phyloP scores from a whole-genome alignment of 2,329 filamentous ascomycete species.

The Aspergillus bombycis region DNA sequence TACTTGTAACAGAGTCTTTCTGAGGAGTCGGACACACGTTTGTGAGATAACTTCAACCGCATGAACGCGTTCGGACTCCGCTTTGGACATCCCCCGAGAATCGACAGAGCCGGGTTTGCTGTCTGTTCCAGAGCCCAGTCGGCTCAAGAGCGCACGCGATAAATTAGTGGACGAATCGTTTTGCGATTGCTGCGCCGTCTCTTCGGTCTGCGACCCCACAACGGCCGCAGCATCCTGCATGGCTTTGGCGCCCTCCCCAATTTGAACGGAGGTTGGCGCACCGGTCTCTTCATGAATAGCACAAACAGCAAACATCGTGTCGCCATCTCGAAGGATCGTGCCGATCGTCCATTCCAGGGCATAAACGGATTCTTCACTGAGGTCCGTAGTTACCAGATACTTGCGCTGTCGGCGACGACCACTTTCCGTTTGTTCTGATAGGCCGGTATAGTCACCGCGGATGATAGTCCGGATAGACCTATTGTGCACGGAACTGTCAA shows the following conservation, averaged over 20 bases:
- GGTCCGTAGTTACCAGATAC: slow-evolving; percentile 92
- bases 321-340: slow-evolving; percentile 89
- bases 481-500: slow-evolving; percentile 73
- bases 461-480: slow-evolving; percentile 88
- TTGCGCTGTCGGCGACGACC: slow-evolving; percentile 79
- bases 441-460: slow-evolving; percentile 75
- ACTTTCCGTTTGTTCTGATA: slow-evolving; percentile 76
- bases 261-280: slow-evolving; percentile 51
- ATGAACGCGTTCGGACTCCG: slow-evolving; percentile 77
- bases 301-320: slow-evolving; percentile 90
- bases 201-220: slow-evolving; percentile 62
- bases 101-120: slow-evolving; percentile 50
- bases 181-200: slow-evolving; percentile 52
- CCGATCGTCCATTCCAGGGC: slow-evolving; percentile 97
- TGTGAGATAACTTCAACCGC: slow-evolving; percentile 85
- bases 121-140: slow-evolving; percentile 41
- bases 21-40: slow-evolving; percentile 78
- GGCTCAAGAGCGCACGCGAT: slow-evolving; percentile 37
- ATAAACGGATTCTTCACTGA: slow-evolving; percentile 92
- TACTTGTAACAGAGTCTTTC: slow-evolving; percentile 91
- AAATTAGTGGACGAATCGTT: slow-evolving; percentile 33
- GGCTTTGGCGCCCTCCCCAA: slow-evolving; percentile 73
- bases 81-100: slow-evolving; percentile 57
- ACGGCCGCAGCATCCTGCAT: slow-evolving; percentile 76
- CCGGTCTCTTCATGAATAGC: slow-evolving; percentile 81